Conservation (phyloP, 345 rosid species). For the Hibiscus trionum region DNA sequence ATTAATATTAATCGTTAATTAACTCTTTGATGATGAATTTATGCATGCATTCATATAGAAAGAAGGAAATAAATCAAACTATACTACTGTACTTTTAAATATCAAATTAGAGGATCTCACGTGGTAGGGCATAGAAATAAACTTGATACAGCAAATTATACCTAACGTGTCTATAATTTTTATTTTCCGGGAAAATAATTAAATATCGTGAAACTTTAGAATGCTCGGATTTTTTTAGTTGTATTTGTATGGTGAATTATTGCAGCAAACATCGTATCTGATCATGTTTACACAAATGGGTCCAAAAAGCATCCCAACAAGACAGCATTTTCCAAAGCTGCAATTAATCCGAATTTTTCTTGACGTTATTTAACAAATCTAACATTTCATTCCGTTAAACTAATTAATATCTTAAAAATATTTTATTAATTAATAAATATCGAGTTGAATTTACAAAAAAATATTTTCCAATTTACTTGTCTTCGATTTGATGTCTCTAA, state of each 20-base stretch:
- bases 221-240: not conserved
- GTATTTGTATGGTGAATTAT: not conserved
- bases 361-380: too few relatives aligned
- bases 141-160: not conserved
- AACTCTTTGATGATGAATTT: too few relatives aligned
- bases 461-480: too few relatives aligned
- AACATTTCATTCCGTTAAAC: too few relatives aligned
- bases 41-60: too few relatives aligned
- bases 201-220: not conserved
- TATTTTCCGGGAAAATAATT: not conserved
- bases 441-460: too few relatives aligned
- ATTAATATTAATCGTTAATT: too few relatives aligned
- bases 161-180: not conserved
- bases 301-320: conserved; percentile 8
- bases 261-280: not conserved
- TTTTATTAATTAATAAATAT: too few relatives aligned
- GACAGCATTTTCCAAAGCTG: not conserved
- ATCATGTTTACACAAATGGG: not conserved
- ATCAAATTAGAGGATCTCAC: not conserved
- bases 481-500: too few relatives aligned
- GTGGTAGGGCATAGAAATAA: conserved; percentile 1
- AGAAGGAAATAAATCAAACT: too few relatives aligned
- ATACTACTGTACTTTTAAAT: too few relatives aligned
- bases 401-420: too few relatives aligned
- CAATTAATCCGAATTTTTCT: not conserved